Base-by-base conservation (phyloP, 192 early-diverging fungal species). In the Podila horticola region DNA sequence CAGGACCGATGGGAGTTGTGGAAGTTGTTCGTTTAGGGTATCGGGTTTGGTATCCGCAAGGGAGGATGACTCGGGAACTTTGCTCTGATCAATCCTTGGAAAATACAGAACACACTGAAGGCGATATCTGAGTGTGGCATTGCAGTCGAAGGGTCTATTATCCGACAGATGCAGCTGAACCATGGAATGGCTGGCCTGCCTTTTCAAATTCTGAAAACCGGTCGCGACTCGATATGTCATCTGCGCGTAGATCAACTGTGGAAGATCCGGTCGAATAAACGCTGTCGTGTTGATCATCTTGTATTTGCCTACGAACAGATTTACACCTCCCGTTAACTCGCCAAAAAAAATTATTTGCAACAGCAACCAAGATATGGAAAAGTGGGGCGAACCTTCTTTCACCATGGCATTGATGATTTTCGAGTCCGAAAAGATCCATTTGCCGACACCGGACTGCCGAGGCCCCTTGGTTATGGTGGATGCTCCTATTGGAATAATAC, bases 281-380 rank as follows among this genome's bases (percentile, higher is more conserved):
- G 69, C 75, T 3, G 52, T 9, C 2, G 75, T 15, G 22, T 67
- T 72, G n/a, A 79, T 72, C n/a, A 59, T 64, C 36, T 68, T 79
- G 66, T 72, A 68, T 30, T 58, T 63, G 34, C 75, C 75, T 79
- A 62, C 3, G 15, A 12, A 1, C 11, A 45, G 13, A 17, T 45
- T 3, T 17, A 36, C 33, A 36, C 8, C 0, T 45, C 1, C 8
- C 0, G 15, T 45, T 45, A 45, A 17, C 8, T 45, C 11, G 4
- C 41, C 2, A 45, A 13, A 45, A 17, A 0, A 13, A 0, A 45
- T 2, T 4, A 4, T 45, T 17, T 45, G 15, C 41, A 15, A 45
- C 11, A 17, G 4, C 22, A 24, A 9, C 0, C 9, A 22, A 24
- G 10, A 50, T 50, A 24, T 22, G n/a, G 7, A 19, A 17, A 5